phyloP scores from a whole-genome alignment of 768 basidiomycete species.

The Collybia mongolica region DNA sequence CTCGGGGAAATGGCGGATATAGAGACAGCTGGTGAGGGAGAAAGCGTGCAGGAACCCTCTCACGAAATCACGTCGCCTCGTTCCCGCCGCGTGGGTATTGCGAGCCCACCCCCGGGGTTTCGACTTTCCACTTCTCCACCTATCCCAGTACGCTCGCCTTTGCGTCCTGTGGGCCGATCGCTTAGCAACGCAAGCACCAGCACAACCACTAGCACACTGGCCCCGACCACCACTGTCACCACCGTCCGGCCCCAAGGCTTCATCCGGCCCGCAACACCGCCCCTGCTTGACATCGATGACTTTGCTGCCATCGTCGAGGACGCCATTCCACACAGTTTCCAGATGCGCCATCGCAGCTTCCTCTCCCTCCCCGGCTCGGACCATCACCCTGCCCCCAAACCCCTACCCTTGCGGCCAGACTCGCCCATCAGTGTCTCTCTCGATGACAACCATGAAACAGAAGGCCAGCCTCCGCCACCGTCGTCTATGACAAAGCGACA shows the following conservation, averaged over 20 bases:
- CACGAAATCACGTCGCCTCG: conserved; percentile 26
- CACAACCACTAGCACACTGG: conserved; percentile 2
- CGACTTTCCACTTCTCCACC: conserved; percentile 25
- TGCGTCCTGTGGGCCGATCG: conserved; percentile 31
- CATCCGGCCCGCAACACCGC: conserved; percentile 18
- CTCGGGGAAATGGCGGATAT: too few relatives aligned
- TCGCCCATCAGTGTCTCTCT: conserved; percentile 24
- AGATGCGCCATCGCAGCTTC: conserved; percentile 27
- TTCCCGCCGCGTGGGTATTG: conserved; percentile 44
- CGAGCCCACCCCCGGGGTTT: conserved; percentile 32
- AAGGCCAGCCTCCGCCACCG: conserved; percentile 10
- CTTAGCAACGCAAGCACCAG: conserved; percentile 16
- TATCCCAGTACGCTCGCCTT: conserved; percentile 35
- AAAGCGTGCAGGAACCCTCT: too few relatives aligned
- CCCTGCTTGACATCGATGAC: conserved; percentile 23
- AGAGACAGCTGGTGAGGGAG: too few relatives aligned
- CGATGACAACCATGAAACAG: conserved; percentile 19
- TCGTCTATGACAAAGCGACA: conserved; percentile 59
- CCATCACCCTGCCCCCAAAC: conserved; percentile 17
- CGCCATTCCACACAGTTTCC: conserved; percentile 15
- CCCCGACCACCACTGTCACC: not conserved
- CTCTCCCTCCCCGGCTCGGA: conserved; percentile 20
- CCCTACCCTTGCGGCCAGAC: conserved; percentile 22
- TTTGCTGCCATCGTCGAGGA: conserved; percentile 22
- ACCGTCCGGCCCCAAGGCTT: conserved; percentile 8